Evolutionary conservation across 495 filamentous ascomycete genomes (phyloP).

Genomic region (Elasticomyces elasticus): DNA sequence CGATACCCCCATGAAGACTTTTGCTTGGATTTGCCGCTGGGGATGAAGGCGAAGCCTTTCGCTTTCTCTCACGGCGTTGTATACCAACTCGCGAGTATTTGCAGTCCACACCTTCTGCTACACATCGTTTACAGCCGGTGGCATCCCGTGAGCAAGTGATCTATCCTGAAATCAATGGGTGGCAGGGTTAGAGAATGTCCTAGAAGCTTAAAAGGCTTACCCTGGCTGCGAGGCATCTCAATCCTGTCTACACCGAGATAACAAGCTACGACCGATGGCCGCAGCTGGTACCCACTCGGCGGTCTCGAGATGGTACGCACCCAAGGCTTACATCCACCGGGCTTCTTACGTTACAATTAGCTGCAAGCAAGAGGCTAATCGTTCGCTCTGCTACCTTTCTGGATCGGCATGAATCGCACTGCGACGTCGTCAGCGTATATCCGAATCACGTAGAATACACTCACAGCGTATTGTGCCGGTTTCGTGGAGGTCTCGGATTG

Average conservation of each 20-base stretch:
- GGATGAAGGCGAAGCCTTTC: neutral
- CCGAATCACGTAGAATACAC: too few species aligned
- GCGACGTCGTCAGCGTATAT: neutral
- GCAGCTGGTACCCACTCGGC: too few species aligned
- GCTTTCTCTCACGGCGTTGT: conserved; percentile 6
- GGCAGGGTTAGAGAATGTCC: too few species aligned
- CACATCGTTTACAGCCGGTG: conserved; percentile 11
- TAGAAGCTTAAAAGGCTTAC: too few species aligned
- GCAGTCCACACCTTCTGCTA: conserved; percentile 1
- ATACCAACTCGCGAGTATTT: conserved; percentile 13
- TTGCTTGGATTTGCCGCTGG: neutral
- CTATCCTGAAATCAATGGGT: neutral
- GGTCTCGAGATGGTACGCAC: too few species aligned
- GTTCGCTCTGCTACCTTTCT: conserved; percentile 1
- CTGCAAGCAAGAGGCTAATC: too few species aligned
- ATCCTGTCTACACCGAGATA: too few species aligned
- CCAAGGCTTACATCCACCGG: too few species aligned
- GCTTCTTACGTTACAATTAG: too few species aligned
- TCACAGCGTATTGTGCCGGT: conserved; percentile 2
- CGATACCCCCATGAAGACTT: neutral
- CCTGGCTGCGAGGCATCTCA: too few species aligned
- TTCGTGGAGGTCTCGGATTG: too few species aligned
- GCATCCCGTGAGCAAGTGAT: neutral
- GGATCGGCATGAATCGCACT: conserved; percentile 15
- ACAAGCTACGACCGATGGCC: too few species aligned